These are phyloP conservation scores for Candida vaughaniae DNA, from an alignment of 805 yeast species.

Conservation along the genomic window DNA sequence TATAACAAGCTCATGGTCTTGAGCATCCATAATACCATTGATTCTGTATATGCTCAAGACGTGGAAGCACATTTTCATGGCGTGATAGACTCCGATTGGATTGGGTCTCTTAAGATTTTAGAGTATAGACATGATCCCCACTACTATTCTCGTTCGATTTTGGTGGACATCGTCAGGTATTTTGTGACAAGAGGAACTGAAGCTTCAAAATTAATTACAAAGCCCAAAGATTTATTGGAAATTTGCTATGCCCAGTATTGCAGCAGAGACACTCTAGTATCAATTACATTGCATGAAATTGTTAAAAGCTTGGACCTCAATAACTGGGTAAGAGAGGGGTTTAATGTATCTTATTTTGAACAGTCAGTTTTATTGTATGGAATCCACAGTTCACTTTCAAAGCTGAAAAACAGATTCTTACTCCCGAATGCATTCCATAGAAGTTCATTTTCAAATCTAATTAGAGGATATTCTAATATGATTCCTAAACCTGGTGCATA, in stretches of 20 bases:
- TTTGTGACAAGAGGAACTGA: constrained; percentile 19
- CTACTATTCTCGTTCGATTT: constrained; percentile 15
- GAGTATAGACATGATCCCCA: constrained; percentile 23
- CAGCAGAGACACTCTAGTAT: constrained; percentile 2
- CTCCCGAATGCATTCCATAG: neutral
- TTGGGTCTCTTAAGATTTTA: constrained; percentile 15
- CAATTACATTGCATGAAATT: constrained; percentile 12
- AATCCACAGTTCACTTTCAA: neutral
- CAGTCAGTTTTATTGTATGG: constrained; percentile 30
- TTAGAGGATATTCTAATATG: constrained; percentile 25
- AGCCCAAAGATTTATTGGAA: constrained; percentile 5
- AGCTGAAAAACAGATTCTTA: neutral
- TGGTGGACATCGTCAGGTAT: constrained; percentile 23
- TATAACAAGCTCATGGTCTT: constrained; percentile 32
- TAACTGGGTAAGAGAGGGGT: constrained; percentile 9
- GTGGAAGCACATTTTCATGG: constrained; percentile 30
- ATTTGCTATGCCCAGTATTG: constrained; percentile 24
- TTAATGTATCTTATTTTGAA: constrained; percentile 21
- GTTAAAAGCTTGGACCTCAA: constrained; percentile 16
- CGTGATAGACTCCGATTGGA: constrained; percentile 22
- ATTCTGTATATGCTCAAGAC: constrained; percentile 24
- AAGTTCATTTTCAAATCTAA: constrained; percentile 19
- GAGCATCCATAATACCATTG: constrained; percentile 30
- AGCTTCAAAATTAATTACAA: constrained; percentile 8
- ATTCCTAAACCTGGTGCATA: constrained; percentile 20